A percentile compares a stretch with the other conserved stretches of the same genome.
Conservation (phyloP, 2,329 filamentous ascomycete genomes). For the Incumbomyces lentus region DNA sequence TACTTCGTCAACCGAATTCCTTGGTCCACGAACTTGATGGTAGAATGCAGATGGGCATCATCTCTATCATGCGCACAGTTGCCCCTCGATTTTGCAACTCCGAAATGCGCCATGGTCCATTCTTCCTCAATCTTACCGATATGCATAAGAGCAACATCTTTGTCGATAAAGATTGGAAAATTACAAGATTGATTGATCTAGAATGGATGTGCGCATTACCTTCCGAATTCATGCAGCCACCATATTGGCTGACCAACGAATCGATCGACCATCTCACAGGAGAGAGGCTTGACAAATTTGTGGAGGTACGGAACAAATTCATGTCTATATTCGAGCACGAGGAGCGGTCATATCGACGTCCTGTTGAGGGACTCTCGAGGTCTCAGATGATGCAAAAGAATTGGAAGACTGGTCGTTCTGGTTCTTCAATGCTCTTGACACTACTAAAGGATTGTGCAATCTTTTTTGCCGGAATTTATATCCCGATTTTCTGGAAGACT, state of each 20-base stretch:
- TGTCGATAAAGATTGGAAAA: constrained; percentile 22
- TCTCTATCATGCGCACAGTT: constrained; percentile 23
- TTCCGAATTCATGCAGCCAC: constrained; percentile 12
- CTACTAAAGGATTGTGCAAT: no score
- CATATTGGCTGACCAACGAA: constrained; percentile 16
- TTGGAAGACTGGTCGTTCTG: no score
- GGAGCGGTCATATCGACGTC: no score
- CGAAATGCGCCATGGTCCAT: constrained; percentile 27
- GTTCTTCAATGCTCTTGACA: no score
- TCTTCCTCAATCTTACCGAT: constrained; percentile 30
- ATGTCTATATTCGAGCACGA: no score
- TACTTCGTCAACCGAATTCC: constrained; percentile 22
- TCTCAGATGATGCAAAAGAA: no score
- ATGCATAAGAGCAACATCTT: constrained; percentile 29
- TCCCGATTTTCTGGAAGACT: no score
- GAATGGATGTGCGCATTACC: constrained; percentile 23
- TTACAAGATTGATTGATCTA: constrained; percentile 21
- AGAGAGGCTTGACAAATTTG: no score
- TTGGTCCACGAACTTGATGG: constrained; percentile 9
- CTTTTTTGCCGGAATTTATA: no score
- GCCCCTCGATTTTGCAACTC: constrained; percentile 21
- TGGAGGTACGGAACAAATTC: no score
- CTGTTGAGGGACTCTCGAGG: no score
- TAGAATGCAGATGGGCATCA: constrained; percentile 15
- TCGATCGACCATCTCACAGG: no score